Evolutionary conservation across 805 yeast species (phyloP), one percentile per base, ranked within the genome.

Genomic region (Cyberlindnera veronae): DNA sequence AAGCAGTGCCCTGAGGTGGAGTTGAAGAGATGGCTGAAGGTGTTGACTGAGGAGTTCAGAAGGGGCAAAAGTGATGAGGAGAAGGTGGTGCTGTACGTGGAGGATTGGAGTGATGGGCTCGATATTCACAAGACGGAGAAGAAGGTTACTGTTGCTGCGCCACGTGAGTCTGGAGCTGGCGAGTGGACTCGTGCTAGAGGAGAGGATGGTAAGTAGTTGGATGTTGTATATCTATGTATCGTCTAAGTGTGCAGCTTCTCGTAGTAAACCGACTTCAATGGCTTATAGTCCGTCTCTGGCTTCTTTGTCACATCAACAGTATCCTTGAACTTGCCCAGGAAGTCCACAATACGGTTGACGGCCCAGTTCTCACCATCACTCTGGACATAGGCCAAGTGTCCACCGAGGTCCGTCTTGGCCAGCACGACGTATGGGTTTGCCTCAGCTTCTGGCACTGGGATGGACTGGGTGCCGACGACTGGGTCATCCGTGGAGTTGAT

Each of bases 151-250:
- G 24, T 55, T 48, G 10, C 28, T 24, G n/a, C n/a, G 29, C 71
- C 71, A 19, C 57, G 97, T 42, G 83, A 85, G 56, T 81, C 89
- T 35, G 97, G 97, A 0, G 68, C 76, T 5, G 72, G 68, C 0
- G 83, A 71, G 33, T 90, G 97, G 98, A 83, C 84, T 1, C 56
- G 64, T n/a, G 45, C 69, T 0, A 68, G 97, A 51, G 95, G 96
- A 1, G 98, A 90, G 58, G 77, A 66, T 40, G 95, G 95, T 1
- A 29, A 21, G 13, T 27, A 16, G 28, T 21, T 32, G 17, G 13
- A 32, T 14, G 11, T 21, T 15, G 21, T 38, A 27, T 35, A 14
- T 30, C 32, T 31, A 34, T 18, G 11, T 31, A 34, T 18, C n/a
- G n/a, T n/a, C n/a, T n/a, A n/a, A n/a, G n/a, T n/a, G n/a, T 47